A percentile compares a stretch with the other conserved stretches of the same genome.
phyloP scores from a whole-genome alignment of 2,329 filamentous ascomycete species.

The Diplodia scrobiculata region DNA sequence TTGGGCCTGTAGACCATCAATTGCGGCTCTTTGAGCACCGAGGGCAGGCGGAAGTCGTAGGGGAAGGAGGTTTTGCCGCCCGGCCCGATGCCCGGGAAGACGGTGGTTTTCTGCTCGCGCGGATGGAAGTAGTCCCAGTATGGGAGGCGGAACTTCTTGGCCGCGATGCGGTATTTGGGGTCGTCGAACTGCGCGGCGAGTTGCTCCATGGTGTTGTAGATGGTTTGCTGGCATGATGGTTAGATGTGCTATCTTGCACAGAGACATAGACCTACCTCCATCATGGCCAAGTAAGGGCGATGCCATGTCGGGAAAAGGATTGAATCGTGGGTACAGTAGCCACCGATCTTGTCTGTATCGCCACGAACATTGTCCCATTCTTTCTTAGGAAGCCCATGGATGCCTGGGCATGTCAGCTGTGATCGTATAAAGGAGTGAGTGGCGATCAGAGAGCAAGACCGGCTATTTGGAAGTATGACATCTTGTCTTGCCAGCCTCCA shows the following conservation, averaged over 20 bases:
- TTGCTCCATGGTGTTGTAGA: neutral
- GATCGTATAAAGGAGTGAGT: neutral
- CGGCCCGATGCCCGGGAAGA: neutral
- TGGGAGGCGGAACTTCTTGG: neutral
- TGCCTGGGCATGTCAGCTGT: neutral
- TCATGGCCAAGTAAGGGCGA: neutral
- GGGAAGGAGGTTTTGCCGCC: neutral
- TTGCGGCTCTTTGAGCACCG: neutral
- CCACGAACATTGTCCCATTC: neutral
- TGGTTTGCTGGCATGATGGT: neutral
- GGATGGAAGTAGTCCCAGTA: neutral
- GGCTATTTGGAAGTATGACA: neutral
- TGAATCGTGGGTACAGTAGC: neutral
- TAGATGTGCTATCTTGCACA: neutral
- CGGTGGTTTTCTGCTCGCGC: neutral
- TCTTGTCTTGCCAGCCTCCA: neutral
- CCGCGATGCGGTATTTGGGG: neutral
- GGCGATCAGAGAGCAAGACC: neutral
- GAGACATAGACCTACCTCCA: neutral
- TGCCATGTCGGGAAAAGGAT: neutral
- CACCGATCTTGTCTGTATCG: neutral
- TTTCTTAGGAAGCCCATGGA: neutral
- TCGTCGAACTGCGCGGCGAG: neutral
- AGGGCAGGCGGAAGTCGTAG: neutral
- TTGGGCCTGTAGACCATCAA: neutral